Evolutionary conservation across 768 basidiomycete species (phyloP).

Genomic region (Rhizopogon sp.): DNA sequence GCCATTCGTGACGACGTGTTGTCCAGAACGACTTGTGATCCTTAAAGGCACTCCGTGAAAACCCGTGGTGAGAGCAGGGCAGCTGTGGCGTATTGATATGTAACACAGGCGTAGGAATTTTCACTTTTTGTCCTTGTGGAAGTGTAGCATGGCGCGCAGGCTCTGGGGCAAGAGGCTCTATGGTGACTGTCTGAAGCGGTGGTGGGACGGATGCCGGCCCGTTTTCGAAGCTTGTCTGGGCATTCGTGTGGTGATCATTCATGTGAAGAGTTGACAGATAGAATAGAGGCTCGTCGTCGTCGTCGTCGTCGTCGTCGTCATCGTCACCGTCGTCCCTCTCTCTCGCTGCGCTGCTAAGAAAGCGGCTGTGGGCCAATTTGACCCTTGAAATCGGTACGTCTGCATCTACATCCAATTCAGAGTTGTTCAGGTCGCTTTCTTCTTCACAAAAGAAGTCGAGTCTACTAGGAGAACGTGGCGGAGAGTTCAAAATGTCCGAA

Average conservation of each 20-base stretch:
- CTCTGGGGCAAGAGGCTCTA: constrained; percentile 15
- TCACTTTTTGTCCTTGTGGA: neutral
- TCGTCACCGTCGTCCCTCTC: constrained; percentile 8
- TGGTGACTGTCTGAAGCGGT: constrained; percentile 13
- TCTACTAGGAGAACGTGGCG: constrained; percentile 44
- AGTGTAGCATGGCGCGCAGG: constrained; percentile 15
- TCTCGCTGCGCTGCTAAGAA: neutral
- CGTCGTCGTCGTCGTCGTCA: constrained; percentile 6
- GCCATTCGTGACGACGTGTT: constrained; percentile 48
- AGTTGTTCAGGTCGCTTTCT: neutral
- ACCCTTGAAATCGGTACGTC: neutral
- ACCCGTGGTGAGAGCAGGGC: constrained; percentile 51
- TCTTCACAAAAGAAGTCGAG: constrained; percentile 33
- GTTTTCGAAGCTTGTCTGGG: constrained; percentile 12
- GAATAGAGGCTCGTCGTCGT: neutral
- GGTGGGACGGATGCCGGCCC: constrained; percentile 7
- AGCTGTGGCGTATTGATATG: constrained; percentile 30
- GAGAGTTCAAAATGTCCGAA: constrained; percentile 14
- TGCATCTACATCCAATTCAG: constrained; percentile 1
- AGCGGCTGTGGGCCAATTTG: constrained; percentile 9
- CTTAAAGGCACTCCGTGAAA: constrained; percentile 54
- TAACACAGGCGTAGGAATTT: constrained; percentile 2
- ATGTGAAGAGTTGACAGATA: neutral
- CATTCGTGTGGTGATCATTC: neutral
- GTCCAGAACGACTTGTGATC: constrained; percentile 64